These are phyloP conservation scores for Paragyromitra xinjiangensis DNA, from an alignment of 495 filamentous ascomycete genomes.

Conservation along the genomic window DNA sequence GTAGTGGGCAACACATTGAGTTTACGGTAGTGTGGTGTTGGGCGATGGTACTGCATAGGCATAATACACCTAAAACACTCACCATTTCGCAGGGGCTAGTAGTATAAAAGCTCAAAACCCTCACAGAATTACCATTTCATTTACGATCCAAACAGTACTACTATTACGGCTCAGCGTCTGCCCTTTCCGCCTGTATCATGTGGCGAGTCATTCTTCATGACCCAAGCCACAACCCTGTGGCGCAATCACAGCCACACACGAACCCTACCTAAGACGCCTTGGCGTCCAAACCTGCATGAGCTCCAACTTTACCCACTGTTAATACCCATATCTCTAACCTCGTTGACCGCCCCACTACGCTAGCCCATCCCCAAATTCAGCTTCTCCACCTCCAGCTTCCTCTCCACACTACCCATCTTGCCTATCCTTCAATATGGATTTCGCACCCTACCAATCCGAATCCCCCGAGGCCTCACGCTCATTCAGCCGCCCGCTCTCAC, in stretches of 20 bases:
- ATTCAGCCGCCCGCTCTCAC: slow-evolving; percentile 75
- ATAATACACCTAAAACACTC: too few species aligned
- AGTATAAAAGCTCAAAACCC: background rate
- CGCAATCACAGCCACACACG: background rate
- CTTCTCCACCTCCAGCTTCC: background rate
- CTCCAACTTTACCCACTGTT: background rate
- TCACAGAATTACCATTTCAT: background rate
- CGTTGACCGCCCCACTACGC: background rate
- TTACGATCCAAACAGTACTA: background rate
- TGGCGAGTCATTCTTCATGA: background rate
- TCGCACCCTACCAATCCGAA: slow-evolving; percentile 86
- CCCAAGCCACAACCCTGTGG: background rate
- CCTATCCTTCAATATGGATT: slow-evolving; percentile 71
- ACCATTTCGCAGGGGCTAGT: too few species aligned
- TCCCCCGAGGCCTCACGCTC: slow-evolving; percentile 58
- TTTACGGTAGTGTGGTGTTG: too few species aligned
- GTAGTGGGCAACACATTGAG: too few species aligned
- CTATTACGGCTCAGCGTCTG: background rate
- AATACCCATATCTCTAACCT: background rate
- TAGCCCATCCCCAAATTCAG: background rate
- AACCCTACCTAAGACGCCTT: background rate
- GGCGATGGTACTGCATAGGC: too few species aligned
- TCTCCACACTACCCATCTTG: slow-evolving; percentile 1
- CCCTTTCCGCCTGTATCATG: background rate
- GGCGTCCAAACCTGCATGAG: background rate